Conservation (phyloP, 768 basidiomycete genomes). For the Naganishia antarctica region DNA sequence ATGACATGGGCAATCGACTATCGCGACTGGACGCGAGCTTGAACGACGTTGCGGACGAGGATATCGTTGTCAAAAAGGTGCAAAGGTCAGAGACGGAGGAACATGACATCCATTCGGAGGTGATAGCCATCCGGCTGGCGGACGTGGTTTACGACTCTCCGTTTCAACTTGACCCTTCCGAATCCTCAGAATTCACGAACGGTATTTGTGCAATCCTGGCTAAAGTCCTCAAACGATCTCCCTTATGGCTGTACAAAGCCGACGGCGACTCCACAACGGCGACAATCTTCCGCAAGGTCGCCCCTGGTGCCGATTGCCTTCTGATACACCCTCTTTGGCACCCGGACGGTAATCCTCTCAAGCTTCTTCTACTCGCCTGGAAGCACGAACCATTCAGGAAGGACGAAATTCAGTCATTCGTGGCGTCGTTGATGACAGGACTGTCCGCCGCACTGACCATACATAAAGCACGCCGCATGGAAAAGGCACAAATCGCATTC, state of each 20-base stretch:
- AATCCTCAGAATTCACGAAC: constrained; percentile 1
- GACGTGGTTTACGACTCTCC: constrained; percentile 21
- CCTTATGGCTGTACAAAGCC: neutral
- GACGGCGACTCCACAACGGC: constrained; percentile 26
- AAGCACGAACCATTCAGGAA: constrained; percentile 33
- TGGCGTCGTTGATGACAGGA: constrained; percentile 37
- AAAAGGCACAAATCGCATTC: constrained; percentile 42
- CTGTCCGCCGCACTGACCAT: constrained; percentile 38
- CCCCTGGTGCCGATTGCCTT: constrained; percentile 34
- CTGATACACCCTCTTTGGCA: constrained; percentile 33
- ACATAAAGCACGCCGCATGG: constrained; percentile 35
- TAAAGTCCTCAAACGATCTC: neutral
- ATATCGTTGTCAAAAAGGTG: constrained; percentile 31
- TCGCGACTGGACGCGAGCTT: constrained; percentile 31
- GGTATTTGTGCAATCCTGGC: constrained; percentile 16
- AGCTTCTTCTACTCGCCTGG: constrained; percentile 40
- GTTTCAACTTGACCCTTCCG: constrained; percentile 4
- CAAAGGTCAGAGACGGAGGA: constrained; percentile 1
- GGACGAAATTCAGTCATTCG: constrained; percentile 32
- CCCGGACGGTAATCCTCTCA: constrained; percentile 35
- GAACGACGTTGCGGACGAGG: constrained; percentile 36
- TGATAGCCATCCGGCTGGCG: constrained; percentile 10
- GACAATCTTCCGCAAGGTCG: constrained; percentile 32
- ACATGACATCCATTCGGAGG: neutral
- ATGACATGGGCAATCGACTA: constrained; percentile 25